Conservation (phyloP, 768 basidiomycete species). For the Infundibulicybe gibba region DNA sequence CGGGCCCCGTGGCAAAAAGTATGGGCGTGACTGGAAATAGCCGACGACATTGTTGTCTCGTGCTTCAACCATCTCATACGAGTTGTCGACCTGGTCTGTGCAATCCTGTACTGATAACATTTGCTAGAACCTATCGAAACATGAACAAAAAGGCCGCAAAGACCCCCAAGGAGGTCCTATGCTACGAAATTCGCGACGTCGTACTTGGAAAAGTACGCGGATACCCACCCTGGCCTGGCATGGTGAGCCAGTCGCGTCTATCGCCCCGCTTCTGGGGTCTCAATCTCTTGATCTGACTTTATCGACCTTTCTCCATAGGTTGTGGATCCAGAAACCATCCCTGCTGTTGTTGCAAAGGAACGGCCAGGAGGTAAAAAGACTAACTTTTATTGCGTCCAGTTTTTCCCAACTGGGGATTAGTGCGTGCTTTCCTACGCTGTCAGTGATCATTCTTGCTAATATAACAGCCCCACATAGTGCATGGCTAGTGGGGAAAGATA, state of each 20-base stretch:
- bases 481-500: slow-evolving; percentile 82
- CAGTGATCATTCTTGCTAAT: slow-evolving; percentile 2
- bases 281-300: background rate
- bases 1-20: background rate
- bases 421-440: slow-evolving; percentile 40
- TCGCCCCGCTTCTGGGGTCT: background rate
- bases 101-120: too few species aligned
- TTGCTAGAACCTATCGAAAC: background rate
- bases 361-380: slow-evolving; percentile 74
- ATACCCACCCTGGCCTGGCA: slow-evolving; percentile 92
- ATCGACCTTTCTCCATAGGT: slow-evolving; percentile 47
- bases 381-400: slow-evolving; percentile 65
- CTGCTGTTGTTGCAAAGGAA: slow-evolving; percentile 58
- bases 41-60: background rate
- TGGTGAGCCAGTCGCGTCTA: slow-evolving; percentile 53
- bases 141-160: slow-evolving; percentile 57
- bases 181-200: slow-evolving; percentile 74
- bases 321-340: slow-evolving; percentile 68
- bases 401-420: slow-evolving; percentile 96
- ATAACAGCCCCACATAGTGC: slow-evolving; percentile 44
- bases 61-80: background rate
- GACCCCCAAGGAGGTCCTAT: slow-evolving; percentile 34
- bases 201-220: slow-evolving; percentile 94
- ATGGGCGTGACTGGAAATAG: background rate
- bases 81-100: background rate